Base-by-base conservation (phyloP, 2,329 filamentous ascomycete genomes). In the Exophiala phaeomuriformis region DNA sequence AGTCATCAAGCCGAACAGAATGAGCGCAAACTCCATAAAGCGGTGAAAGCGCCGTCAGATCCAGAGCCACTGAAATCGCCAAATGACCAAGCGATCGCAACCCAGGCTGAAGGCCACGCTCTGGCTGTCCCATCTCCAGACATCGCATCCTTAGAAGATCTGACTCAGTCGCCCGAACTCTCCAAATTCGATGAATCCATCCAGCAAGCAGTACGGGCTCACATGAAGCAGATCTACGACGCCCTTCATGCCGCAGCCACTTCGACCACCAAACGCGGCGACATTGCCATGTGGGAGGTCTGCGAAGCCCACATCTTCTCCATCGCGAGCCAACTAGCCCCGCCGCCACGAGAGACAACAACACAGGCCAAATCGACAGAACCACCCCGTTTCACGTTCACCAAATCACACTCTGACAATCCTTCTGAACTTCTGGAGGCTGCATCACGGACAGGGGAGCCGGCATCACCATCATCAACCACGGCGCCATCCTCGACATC, bases 281-380 rank as follows among this genome's bases (percentile, higher is more conserved):
- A 61, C 35, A 37, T 58, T 1, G 57, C 57, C 27, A 54, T 61
- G 45, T 61, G 57, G 57, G 40, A 51, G 27, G 52, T 60, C 27
- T 53, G 55, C 31, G 55, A 61, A 44, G 32, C 42, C 3, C 49
- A 55, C 5, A 53, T 63, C 39, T 58, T 59, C 37, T 59, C 59
- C 5, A 32, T 61, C 6, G 47, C 59, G n/a, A 49, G 37, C 27
- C 35, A 48, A 4, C 45, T 58, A 47, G 27, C 47, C 46, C 31
- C 30, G n/a, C 1, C 19, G 44, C 7, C 37, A 5, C 39, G 39
- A 5, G 39, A 41, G 12, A 48, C 19, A 19, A 19, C 19, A 19
- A 19, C 37, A 12, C 32, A 35, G 42, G 28, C 39, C 28, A 35
- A 33, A 29, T 37, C 36, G 33, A 30, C 29, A 12, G 52, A 49